These are phyloP conservation scores for Trichopus zeylanicus DNA, from an alignment of 116 monocot species.

Conservation along the genomic window DNA sequence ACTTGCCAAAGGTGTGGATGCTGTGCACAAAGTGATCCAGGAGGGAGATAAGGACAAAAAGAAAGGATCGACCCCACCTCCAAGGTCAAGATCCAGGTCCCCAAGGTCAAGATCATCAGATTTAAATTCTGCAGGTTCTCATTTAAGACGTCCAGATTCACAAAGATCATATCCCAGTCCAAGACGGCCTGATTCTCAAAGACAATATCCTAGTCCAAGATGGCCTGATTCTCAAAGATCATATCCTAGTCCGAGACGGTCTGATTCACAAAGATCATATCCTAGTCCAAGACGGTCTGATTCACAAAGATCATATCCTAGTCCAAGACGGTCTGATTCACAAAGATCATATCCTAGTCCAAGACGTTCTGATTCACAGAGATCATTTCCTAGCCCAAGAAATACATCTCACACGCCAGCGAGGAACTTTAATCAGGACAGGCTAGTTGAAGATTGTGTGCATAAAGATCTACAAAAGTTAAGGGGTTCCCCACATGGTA, in stretches of 20 bases:
- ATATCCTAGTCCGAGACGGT: too few species aligned
- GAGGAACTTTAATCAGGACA: conserved; percentile 47
- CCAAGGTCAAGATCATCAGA: too few species aligned
- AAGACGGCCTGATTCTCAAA: too few species aligned
- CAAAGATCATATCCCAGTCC: conserved; percentile 50
- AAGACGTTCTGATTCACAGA: too few species aligned
- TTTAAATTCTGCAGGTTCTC: conserved; percentile 30
- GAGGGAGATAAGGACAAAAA: conserved; percentile 44
- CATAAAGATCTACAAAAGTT: conserved; percentile 47
- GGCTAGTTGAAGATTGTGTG: conserved; percentile 39
- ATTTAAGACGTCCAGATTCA: conserved; percentile 45
- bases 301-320: too few species aligned
- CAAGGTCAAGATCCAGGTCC: conserved; percentile 43
- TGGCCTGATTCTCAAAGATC: too few species aligned
- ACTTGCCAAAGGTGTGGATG: conserved; percentile 84
- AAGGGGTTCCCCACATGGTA: conserved; percentile 84
- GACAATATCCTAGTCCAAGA: too few species aligned
- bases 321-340: too few species aligned
- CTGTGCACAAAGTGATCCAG: conserved; percentile 85
- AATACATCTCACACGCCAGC: conserved; percentile 22
- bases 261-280: too few species aligned
- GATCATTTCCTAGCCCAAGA: conserved; percentile 58
- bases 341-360: too few species aligned
- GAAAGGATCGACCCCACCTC: conserved; percentile 35
- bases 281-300: too few species aligned